These are phyloP conservation scores for Colletotrichum cuscutae DNA, from an alignment of 2,329 filamentous ascomycete species.

Conservation along the genomic window DNA sequence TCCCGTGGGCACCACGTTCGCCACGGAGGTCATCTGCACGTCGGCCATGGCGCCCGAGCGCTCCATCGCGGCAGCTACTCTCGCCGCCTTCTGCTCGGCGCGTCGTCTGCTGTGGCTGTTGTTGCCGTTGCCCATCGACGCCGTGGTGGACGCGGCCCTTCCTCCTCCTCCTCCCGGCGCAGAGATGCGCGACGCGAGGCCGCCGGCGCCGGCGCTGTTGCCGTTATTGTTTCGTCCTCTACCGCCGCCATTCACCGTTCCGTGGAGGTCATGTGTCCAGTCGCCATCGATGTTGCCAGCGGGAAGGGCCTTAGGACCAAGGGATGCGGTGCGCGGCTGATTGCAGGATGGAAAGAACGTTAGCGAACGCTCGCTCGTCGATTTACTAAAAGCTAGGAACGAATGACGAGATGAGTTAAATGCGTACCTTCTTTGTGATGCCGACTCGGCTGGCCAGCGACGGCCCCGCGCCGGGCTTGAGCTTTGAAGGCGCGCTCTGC, in stretches of 20 bases:
- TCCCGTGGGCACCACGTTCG: slow-evolving; percentile 38
- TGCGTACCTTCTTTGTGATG: slow-evolving; percentile 77
- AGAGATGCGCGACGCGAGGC: slow-evolving; percentile 60
- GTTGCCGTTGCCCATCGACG: not conserved
- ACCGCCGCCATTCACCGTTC: slow-evolving; percentile 50
- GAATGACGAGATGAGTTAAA: not conserved
- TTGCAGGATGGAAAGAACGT: slow-evolving; percentile 20
- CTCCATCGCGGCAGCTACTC: slow-evolving; percentile 58
- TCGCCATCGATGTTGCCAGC: slow-evolving; percentile 71
- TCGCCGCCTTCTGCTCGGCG: slow-evolving; percentile 48
- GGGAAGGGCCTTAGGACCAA: slow-evolving; percentile 48
- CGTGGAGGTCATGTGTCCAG: slow-evolving; percentile 78
- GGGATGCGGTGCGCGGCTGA: slow-evolving; percentile 42
- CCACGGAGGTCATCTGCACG: slow-evolving; percentile 40
- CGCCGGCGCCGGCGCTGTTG: slow-evolving; percentile 40
- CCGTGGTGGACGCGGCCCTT: slow-evolving; percentile 39
- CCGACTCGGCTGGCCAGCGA: slow-evolving; percentile 79
- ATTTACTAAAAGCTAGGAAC: not conserved
- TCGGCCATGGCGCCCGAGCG: slow-evolving; percentile 46
- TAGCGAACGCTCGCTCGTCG: slow-evolving; percentile 32
- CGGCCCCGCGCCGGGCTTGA: slow-evolving; percentile 58
- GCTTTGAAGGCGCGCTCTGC: slow-evolving; percentile 63
- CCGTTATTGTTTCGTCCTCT: slow-evolving; percentile 34
- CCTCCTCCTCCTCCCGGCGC: slow-evolving; percentile 54
- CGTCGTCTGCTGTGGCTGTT: slow-evolving; percentile 16